Base-by-base conservation (phyloP, 2,329 filamentous ascomycete genomes). In the Claviceps sp. region DNA sequence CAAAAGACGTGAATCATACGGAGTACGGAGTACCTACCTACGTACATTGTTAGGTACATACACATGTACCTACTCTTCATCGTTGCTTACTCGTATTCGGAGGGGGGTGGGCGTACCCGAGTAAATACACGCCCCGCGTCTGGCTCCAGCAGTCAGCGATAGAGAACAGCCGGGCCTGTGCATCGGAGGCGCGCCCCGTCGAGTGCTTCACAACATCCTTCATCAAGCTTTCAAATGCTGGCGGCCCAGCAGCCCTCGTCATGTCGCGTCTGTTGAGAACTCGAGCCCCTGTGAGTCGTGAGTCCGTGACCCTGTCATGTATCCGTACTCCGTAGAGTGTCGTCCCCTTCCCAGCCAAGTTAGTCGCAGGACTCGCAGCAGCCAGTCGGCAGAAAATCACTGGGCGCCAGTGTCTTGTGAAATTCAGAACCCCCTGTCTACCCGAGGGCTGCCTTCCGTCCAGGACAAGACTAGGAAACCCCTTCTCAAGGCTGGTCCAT, bases 401-500 rank as follows among this genome's bases (percentile, higher is more conserved):
- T 23, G 38, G 13, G 16, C 5, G 37, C n/a, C 14, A 43, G n/a
- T n/a, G 42, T 34, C 17, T 45, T n/a, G n/a, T 8, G 34, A 50
- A 45, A 17, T n/a, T 22, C 49, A 47, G 8, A 45, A 22, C 46
- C 50, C 50, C 45, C n/a, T 29, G 50, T 52, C 50, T 34, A 20
- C 29, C 50, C 50, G 11, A 49, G 43, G 43, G 37, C 49, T 39
- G 36, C 6, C 34, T 48, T 47, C 38, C 39, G 29, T 39, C 29
- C 23, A 49, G 40, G 26, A 48, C 45, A 45, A 46, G 39, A 37
- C 49, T 40, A 37, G 17, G 13, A 22, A 14, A 22, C 50, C 34
- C 52, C 51, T 50, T 50, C 49, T 45, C 42, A 48, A 50, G 52
- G 36, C 50, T 50, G 47, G 45, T 26, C 22, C 44, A 50, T 53